A percentile compares a stretch with the other conserved stretches of the same genome.
phyloP scores from a whole-genome alignment of 2,329 filamentous ascomycete genomes.

The Xylariaceae sp. region DNA sequence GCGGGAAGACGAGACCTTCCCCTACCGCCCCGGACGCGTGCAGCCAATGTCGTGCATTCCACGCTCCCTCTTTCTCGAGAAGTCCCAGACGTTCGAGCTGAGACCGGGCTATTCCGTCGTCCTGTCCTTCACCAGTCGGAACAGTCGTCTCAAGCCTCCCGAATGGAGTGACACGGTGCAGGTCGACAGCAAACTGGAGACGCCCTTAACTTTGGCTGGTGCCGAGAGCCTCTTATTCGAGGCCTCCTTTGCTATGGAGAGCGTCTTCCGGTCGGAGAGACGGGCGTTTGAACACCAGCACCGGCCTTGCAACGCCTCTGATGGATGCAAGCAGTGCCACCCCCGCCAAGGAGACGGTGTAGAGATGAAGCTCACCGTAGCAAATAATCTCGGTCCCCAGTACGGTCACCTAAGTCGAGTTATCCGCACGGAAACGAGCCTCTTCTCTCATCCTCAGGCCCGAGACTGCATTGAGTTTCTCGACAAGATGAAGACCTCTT shows the following conservation, averaged over 20 bases:
- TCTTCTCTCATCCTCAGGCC: slow-evolving; percentile 36
- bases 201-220: slow-evolving; percentile 37
- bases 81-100: slow-evolving; percentile 37
- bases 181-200: slow-evolving; percentile 38
- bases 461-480: slow-evolving; percentile 39
- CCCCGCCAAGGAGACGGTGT: slow-evolving; percentile 37
- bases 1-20: slow-evolving; percentile 30
- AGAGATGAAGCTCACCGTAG: slow-evolving; percentile 36
- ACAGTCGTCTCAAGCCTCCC: slow-evolving; percentile 25
- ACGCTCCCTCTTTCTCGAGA: slow-evolving; percentile 34
- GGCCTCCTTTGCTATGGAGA: slow-evolving; percentile 34
- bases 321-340: slow-evolving; percentile 30
- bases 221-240: slow-evolving; percentile 42
- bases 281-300: slow-evolving; percentile 33
- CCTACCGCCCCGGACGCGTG: slow-evolving; percentile 33
- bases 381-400: slow-evolving; percentile 42
- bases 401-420: slow-evolving; percentile 37
- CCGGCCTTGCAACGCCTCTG: slow-evolving; percentile 26
- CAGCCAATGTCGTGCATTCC: slow-evolving; percentile 41
- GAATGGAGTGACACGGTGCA: slow-evolving; percentile 33
- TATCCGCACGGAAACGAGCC: slow-evolving; percentile 34
- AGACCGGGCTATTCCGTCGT: slow-evolving; percentile 43
- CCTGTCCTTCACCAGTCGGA: slow-evolving; percentile 36
- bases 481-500: slow-evolving; percentile 27
- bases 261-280: slow-evolving; percentile 32